Percentiles rank a stretch among this genome's conserved stretches.
These are phyloP conservation scores for Moesziomyces sp. DNA, from an alignment of 1,284 basidiomycete species.

Conservation along the genomic window DNA sequence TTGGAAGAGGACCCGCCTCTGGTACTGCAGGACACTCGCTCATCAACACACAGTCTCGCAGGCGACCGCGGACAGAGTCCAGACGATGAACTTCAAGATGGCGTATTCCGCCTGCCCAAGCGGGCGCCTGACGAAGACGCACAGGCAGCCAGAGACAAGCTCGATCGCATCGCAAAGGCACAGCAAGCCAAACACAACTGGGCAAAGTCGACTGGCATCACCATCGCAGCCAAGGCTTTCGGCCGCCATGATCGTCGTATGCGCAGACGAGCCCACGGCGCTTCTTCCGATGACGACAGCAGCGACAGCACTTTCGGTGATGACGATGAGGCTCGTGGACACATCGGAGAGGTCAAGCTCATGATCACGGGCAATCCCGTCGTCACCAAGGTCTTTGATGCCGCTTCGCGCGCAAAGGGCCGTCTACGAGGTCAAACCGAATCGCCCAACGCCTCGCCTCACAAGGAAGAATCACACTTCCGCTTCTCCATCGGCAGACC, in stretches of 20 bases:
- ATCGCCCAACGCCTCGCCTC: conserved; percentile 23
- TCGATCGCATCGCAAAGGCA: conserved; percentile 45
- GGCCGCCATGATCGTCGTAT: conserved; percentile 20
- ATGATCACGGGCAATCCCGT: conserved; percentile 55
- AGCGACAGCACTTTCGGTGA: conserved; percentile 16
- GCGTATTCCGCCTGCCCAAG: conserved; percentile 8
- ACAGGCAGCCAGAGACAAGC: conserved; percentile 38
- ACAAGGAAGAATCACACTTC: conserved; percentile 20
- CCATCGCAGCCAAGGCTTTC: conserved; percentile 15
- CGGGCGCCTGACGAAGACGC: conserved; percentile 35
- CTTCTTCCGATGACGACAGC: conserved; percentile 27
- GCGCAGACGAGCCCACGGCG: conserved; percentile 18
- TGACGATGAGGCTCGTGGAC: not conserved
- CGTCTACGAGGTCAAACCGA: conserved; percentile 22
- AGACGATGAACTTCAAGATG: not conserved
- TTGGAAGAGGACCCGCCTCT: conserved; percentile 25
- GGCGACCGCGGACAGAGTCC: not conserved
- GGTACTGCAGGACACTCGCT: conserved; percentile 33
- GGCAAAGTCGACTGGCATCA: conserved; percentile 39
- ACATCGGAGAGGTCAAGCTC: conserved; percentile 47
- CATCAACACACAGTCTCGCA: conserved; percentile 14
- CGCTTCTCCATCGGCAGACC: conserved; percentile 33
- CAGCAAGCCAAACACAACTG: conserved; percentile 37
- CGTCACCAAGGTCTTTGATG: conserved; percentile 30
- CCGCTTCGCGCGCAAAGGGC: conserved; percentile 17